Conservation (phyloP, 208 protist species). For the Leishmania amazonensis region DNA sequence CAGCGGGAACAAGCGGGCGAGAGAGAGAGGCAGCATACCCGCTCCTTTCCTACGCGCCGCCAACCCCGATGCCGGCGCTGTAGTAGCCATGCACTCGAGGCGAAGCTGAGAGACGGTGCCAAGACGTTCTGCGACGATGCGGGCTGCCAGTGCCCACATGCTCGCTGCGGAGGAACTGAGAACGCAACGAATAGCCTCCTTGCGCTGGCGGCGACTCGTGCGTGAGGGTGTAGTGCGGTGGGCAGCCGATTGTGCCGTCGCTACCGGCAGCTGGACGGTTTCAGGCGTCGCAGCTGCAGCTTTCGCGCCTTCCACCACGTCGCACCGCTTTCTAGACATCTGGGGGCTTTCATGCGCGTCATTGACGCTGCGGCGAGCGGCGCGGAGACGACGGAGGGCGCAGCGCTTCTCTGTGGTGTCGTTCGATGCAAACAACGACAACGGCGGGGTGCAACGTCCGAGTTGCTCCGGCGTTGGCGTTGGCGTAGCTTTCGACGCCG, state of each 20-base stretch:
- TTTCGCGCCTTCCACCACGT: too few species aligned
- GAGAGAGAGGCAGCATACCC: slow-evolving; percentile 23
- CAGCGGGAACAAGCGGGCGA: slow-evolving; percentile 45
- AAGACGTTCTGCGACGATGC: slow-evolving; percentile 14
- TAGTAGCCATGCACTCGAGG: background rate
- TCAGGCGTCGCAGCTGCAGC: background rate
- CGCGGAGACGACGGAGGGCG: slow-evolving; percentile 6
- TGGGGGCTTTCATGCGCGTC: background rate
- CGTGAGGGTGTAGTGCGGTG: background rate
- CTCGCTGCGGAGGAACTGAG: background rate
- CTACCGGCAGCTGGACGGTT: background rate
- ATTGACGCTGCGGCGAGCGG: slow-evolving; percentile 1
- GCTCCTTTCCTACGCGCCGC: background rate
- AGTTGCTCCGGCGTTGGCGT: background rate
- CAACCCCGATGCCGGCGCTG: background rate
- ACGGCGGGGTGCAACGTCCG: background rate
- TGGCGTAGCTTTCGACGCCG: background rate
- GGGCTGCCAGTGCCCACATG: slow-evolving; percentile 21
- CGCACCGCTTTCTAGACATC: background rate
- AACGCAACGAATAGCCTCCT: background rate
- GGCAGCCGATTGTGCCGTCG: background rate
- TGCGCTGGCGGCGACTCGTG: slow-evolving; percentile 15
- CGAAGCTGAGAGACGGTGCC: slow-evolving; percentile 6
- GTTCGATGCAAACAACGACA: background rate
- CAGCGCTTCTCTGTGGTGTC: slow-evolving; percentile 2